A percentile compares a stretch with the other conserved stretches of the same genome.
These are phyloP conservation scores for Phytophthora sp. DNA, from an alignment of 352 stramenopile genomes.

Conservation along the genomic window DNA sequence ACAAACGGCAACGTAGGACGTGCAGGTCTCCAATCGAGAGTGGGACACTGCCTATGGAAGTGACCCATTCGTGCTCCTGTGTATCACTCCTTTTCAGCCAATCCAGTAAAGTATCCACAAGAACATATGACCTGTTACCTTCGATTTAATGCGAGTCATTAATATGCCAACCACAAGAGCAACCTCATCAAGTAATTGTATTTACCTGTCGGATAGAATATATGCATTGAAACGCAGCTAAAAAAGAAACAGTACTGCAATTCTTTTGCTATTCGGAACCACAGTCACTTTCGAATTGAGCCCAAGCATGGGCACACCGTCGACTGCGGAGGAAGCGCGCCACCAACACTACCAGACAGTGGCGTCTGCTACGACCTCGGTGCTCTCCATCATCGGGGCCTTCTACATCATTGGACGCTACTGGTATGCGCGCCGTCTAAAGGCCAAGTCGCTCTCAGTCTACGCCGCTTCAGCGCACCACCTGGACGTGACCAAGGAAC, in stretches of 20 bases:
- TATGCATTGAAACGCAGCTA: too few species aligned
- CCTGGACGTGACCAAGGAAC: conserved; percentile 84
- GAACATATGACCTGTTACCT: too few species aligned
- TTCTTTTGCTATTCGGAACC: conserved; percentile 4
- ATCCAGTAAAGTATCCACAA: too few species aligned
- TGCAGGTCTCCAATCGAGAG: conserved; percentile 21
- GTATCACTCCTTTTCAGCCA: conserved; percentile 24
- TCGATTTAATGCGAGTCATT: too few species aligned
- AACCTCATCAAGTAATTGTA: too few species aligned
- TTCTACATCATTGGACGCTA: conserved; percentile 88
- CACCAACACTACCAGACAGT: conserved; percentile 54
- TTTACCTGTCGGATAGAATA: background rate
- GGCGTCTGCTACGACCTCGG: conserved; percentile 71
- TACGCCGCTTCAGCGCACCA: conserved; percentile 55
- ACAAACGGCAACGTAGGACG: conserved; percentile 33
- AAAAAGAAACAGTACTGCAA: too few species aligned
- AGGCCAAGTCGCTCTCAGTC: conserved; percentile 51
- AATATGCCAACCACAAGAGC: too few species aligned
- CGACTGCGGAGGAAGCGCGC: conserved; percentile 18
- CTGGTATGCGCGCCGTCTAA: conserved; percentile 70
- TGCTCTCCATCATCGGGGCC: conserved; percentile 78
- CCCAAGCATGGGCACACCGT: conserved; percentile 17
- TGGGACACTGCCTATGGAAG: background rate
- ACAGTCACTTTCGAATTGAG: conserved; percentile 27
- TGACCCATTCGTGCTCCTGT: conserved; percentile 14